Base-by-base conservation (phyloP, 495 filamentous ascomycete species). In the Chaetomidium leptoderma region DNA sequence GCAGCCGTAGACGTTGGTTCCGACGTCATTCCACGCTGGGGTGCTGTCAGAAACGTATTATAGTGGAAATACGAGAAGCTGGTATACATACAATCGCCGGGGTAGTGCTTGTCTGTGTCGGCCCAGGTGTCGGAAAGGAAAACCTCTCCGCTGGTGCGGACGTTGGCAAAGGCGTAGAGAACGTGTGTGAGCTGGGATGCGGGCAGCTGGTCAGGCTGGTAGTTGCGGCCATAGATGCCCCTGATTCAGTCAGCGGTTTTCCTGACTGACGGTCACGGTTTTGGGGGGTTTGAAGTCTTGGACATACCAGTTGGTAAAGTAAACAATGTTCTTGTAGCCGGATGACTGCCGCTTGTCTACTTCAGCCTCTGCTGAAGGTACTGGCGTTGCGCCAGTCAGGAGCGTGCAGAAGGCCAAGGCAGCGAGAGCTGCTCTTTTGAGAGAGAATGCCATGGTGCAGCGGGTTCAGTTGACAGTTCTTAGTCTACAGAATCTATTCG, bases 81-180 rank as follows among this genome's bases (percentile, higher is more conserved):
- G 32, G 37, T 44, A 23, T 19, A 37, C 75, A 61, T 68, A 76
- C 75, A 74, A 48, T 78, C 76, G 5, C 47, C 56, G 3, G 68
- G 43, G 62, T 92, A 95, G 72, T 92, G 89, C 69, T 91, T 92
- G 44, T 95, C 80, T 2, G 75, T 69, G 66, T 92, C 87, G 3
- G 86, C 78, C 63, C 74, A 85, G 1, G 66, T 55, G 60, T 87
- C 84, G 0, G 81, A 67, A 35, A 74, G 73, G 56, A 78, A 90
- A 74, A 96, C 91, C 70, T 91, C 86, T 23, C 92, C 92, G 30
- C 87, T 86, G 0, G 86, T 76, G 0, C 80, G 78, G n/a, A 96
- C 72, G 67, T 96, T 92, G 58, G 89, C 90, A 68, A 97, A 97
- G 30, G 92, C 80, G 69, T 96, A 96, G 7, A 96, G 78, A 3